Evolutionary conservation across 371 early-diverging fungal genomes (phyloP).

Genomic region (Rhizopus microsporus): DNA sequence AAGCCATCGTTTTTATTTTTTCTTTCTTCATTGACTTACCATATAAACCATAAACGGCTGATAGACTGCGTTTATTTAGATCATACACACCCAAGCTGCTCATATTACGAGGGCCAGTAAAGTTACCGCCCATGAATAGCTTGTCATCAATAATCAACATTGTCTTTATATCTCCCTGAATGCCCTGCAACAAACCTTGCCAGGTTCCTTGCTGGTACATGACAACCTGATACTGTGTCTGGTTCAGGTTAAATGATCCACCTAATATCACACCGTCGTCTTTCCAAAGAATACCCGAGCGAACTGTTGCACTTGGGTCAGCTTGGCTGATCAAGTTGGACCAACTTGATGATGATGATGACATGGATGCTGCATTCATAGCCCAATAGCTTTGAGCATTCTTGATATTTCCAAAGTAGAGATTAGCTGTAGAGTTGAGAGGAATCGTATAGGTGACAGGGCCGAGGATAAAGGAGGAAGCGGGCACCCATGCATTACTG

Average conservation of each 20-base stretch:
- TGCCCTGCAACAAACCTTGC: constrained; percentile 19
- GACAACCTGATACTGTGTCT: constrained; percentile 22
- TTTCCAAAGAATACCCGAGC: constrained; percentile 41
- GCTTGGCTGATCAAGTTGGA: constrained; percentile 4
- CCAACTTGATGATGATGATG: background rate
- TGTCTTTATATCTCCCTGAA: constrained; percentile 32
- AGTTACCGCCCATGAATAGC: constrained; percentile 39
- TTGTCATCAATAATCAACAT: constrained; percentile 24
- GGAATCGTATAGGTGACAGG: constrained; percentile 12
- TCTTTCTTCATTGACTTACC: constrained; percentile 13
- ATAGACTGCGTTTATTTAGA: constrained; percentile 13
- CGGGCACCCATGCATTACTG: constrained; percentile 20
- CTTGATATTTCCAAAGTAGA: constrained; percentile 28
- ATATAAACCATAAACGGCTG: constrained; percentile 28
- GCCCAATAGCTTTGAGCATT: constrained; percentile 40
- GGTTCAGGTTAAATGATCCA: constrained; percentile 31
- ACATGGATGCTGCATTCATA: constrained; percentile 15
- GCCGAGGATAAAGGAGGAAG: constrained; percentile 25
- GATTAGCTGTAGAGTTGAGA: background rate
- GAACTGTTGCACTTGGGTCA: constrained; percentile 20
- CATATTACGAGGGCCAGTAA: constrained; percentile 16
- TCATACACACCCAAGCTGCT: constrained; percentile 40
- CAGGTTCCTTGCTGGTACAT: constrained; percentile 34
- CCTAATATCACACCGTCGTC: constrained; percentile 27
- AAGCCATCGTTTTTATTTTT: constrained; percentile 2